Conservation (phyloP, 805 yeast species). For the Candida sakaeoensis region DNA sequence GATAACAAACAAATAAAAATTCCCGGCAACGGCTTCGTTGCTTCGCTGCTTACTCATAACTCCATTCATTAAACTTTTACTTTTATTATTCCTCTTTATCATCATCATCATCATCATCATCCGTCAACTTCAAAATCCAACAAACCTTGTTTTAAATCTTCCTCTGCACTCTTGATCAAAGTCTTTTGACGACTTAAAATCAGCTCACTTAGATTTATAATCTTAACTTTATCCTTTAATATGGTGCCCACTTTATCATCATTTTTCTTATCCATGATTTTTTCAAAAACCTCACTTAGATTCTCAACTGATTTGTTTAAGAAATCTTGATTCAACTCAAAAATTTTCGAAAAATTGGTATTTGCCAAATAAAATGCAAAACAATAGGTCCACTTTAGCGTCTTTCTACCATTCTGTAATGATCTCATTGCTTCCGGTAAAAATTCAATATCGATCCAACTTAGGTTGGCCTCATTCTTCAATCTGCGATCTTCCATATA, state of each 20-base stretch:
- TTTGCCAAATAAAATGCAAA: constrained; percentile 63
- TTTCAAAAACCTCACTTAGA: constrained; percentile 57
- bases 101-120: background rate
- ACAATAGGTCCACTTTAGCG: constrained; percentile 89
- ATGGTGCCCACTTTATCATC: constrained; percentile 26
- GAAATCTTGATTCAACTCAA: constrained; percentile 68
- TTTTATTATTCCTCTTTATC: background rate
- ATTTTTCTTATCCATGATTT: constrained; percentile 27
- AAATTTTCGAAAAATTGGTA: constrained; percentile 53
- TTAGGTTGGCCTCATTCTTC: constrained; percentile 27
- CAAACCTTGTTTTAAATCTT: constrained; percentile 35
- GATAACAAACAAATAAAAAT: no score
- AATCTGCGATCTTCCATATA: constrained; percentile 49
- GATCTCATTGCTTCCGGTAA: constrained; percentile 67
- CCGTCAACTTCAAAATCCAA: constrained; percentile 17
- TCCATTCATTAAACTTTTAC: no score
- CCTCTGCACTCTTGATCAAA: constrained; percentile 42
- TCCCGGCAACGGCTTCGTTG: background rate
- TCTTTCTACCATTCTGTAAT: constrained; percentile 64
- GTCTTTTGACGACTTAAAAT: constrained; percentile 38
- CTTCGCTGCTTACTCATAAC: background rate
- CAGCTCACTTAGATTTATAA: constrained; percentile 42
- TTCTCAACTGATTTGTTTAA: constrained; percentile 66
- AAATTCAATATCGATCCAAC: constrained; percentile 89
- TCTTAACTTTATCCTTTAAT: constrained; percentile 31